Evolutionary conservation across 176 grass and related monocot species (phyloP).

Genomic region (Guadua angustifolia): DNA sequence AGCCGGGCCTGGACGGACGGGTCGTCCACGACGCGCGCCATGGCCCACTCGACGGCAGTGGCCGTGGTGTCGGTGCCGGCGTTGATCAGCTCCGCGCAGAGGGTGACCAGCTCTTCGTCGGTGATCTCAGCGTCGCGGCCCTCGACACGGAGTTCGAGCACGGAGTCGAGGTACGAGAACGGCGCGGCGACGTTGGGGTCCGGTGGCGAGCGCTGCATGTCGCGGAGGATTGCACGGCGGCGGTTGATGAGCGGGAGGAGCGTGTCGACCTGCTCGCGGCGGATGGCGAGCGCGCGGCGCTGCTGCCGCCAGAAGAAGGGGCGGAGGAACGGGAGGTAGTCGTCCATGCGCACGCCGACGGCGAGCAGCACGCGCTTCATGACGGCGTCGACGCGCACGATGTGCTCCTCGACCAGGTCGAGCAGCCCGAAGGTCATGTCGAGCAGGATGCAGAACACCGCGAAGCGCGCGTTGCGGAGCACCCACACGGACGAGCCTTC

Average conservation of each 20-base stretch:
- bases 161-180: conserved; percentile 92
- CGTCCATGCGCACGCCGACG: conserved; percentile 67
- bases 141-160: conserved; percentile 71
- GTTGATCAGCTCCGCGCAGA: conserved; percentile 85
- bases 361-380: conserved; percentile 89
- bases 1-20: conserved; percentile 66
- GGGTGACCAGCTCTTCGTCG: conserved; percentile 73
- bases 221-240: conserved; percentile 64
- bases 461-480: conserved; percentile 93
- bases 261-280: conserved; percentile 71
- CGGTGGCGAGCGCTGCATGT: background rate
- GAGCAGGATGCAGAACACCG: conserved; percentile 84
- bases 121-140: conserved; percentile 42
- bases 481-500: conserved; percentile 72
- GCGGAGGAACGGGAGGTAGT: conserved; percentile 95
- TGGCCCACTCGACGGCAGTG: conserved; percentile 88
- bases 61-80: conserved; percentile 92
- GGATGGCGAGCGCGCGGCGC: conserved; percentile 53
- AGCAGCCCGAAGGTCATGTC: conserved; percentile 91
- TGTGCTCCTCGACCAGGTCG: conserved; percentile 68
- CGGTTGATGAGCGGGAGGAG: conserved; percentile 73
- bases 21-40: conserved; percentile 82
- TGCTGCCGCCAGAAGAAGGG: conserved; percentile 65
- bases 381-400: conserved; percentile 68
- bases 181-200: conserved; percentile 59